Conservation (phyloP, 352 stramenopile species). For the Pythium brassicae region DNA sequence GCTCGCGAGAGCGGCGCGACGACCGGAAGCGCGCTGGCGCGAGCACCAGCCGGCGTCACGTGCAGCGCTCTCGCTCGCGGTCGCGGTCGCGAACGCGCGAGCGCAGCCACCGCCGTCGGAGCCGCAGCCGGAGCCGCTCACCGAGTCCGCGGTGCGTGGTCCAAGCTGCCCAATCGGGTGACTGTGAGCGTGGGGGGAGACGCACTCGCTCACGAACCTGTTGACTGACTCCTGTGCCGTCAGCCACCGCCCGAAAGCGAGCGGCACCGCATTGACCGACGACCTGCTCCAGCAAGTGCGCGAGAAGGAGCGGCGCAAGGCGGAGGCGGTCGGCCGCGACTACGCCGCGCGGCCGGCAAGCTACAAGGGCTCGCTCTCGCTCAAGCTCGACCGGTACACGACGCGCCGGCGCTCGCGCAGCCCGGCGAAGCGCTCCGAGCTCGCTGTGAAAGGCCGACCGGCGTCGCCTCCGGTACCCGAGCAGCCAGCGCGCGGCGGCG, state of each 20-base stretch:
- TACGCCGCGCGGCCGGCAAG: conserved; percentile 88
- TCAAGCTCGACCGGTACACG: conserved; percentile 89
- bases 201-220: not conserved
- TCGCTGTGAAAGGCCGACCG: conserved; percentile 24
- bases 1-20: conserved; percentile 27
- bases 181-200: too few relatives aligned
- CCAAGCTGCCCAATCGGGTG: too few relatives aligned
- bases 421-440: conserved; percentile 52
- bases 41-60: conserved; percentile 21
- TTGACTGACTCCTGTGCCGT: too few relatives aligned
- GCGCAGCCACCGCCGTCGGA: conserved; percentile 12
- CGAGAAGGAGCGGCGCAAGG: conserved; percentile 88
- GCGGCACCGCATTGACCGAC: conserved; percentile 32
- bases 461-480: not conserved
- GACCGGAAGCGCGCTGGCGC: conserved; percentile 20
- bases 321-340: conserved; percentile 83
- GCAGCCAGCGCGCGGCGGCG: not conserved
- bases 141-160: conserved; percentile 10
- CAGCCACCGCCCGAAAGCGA: conserved; percentile 2
- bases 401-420: conserved; percentile 64
- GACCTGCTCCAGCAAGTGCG: conserved; percentile 91
- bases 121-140: conserved; percentile 15
- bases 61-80: conserved; percentile 35
- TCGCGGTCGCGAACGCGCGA: conserved; percentile 35
- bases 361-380: conserved; percentile 91